Evolutionary conservation across 768 basidiomycete species (phyloP), one percentile per base, ranked within the genome.

Genomic region (Trametes gibbosa): DNA sequence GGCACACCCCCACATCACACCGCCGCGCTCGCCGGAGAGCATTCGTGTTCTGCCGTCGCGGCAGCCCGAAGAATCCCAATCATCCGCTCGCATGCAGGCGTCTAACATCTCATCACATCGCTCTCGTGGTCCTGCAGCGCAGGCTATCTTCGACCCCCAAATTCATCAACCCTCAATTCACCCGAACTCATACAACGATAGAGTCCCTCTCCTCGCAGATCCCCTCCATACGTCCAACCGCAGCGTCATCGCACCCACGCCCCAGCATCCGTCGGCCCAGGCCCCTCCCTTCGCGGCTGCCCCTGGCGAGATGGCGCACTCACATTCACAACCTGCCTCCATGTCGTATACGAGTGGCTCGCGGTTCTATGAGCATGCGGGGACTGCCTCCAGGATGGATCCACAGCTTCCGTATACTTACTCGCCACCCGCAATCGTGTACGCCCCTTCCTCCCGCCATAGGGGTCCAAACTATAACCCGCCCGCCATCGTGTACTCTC

Each of bases 381-480:
- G 68, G 66, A 63, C 68, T 64, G 56, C 75, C 70, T 63, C 77
- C 72, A 72, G 63, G 64, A 69, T 68, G 23, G 71, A 70, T 70
- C 50, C 76, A 64, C 68, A 46, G 59, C 67, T 66, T 58, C 66
- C 63, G 56, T 70, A 63, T 56, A 61, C 69, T 19, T 79, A 77
- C 55, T 74, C 79, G 27, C 79, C 80, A 2, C 82, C 84, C 27
- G 79, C 83, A 58, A 85, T 86, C 62, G 76, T 84, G 54, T 86
- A 86, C 68, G 84, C 85, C 19, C 81, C 85, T 0, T 69, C 68
- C 43, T 66, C 65, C 51, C 77, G 77, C 53, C 78, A 78, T 63
- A 72, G 76, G 25, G 74, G 69, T 53, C 75, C 81, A 52, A 78
- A 80, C 63, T 87, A 87, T 63, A 73, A 81, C 8, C 85, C 86